Conservation (phyloP, 768 basidiomycete species). For the Termitomyces eurrhizus region DNA sequence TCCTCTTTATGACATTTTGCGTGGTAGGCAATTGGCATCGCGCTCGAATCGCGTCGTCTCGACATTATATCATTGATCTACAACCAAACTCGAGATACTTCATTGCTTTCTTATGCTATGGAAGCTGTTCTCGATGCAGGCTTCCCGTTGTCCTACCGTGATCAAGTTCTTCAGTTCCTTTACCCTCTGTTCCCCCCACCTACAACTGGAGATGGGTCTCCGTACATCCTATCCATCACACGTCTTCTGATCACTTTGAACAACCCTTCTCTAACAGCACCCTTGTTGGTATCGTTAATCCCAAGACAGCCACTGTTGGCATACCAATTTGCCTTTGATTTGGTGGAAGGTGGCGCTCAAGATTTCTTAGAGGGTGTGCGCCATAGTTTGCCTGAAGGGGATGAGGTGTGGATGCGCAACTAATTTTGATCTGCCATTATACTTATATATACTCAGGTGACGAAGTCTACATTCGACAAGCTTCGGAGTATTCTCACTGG, state of each 20-base stretch:
- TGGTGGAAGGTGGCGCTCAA: conserved; percentile 91
- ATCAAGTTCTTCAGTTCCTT: conserved; percentile 74
- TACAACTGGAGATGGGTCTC: conserved; percentile 64
- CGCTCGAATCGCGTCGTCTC: conserved; percentile 84
- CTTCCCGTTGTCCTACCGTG: conserved; percentile 81
- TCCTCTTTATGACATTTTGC: conserved; percentile 1
- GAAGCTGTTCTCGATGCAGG: conserved; percentile 88
- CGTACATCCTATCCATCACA: conserved; percentile 77
- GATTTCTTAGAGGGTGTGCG: conserved; percentile 84
- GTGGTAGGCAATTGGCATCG: conserved; percentile 86
- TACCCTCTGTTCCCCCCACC: conserved; percentile 85
- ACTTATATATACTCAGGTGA: conserved; percentile 36
- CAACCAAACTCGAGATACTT: conserved; percentile 66
- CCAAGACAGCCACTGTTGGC: conserved; percentile 72
- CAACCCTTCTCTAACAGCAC: conserved; percentile 72
- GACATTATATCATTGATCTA: conserved; percentile 84
- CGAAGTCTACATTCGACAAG: conserved; percentile 64
- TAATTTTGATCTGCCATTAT: conserved; percentile 4
- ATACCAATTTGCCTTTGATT: conserved; percentile 94
- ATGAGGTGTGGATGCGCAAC: conserved; percentile 40
- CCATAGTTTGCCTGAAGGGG: conserved; percentile 62
- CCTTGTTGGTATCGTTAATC: conserved; percentile 69
- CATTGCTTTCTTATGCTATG: conserved; percentile 86
- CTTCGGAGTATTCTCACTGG: conserved; percentile 84
- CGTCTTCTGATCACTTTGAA: conserved; percentile 88